These are phyloP conservation scores for Trichosporon coremiiforme DNA, from an alignment of 1,284 basidiomycete species.

Conservation along the genomic window DNA sequence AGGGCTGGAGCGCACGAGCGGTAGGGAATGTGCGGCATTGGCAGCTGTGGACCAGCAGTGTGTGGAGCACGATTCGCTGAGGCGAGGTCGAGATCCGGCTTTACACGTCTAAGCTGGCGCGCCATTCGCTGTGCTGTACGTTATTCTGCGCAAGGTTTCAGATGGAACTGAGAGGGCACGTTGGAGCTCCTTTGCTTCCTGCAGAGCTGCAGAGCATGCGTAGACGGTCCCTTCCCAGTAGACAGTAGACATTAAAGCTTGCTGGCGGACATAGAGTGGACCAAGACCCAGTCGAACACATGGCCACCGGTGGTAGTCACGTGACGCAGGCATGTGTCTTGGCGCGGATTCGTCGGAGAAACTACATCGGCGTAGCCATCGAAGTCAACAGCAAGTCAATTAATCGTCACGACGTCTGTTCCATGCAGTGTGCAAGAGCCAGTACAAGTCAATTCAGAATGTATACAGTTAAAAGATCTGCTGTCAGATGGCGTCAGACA, in stretches of 20 bases:
- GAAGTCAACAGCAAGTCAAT: neutral
- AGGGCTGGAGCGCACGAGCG: neutral
- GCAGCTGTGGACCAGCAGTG: neutral
- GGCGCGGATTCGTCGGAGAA: neutral
- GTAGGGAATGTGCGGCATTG: conserved; percentile 5
- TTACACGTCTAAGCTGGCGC: neutral
- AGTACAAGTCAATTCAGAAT: conserved; percentile 3
- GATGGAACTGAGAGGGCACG: neutral
- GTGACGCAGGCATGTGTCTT: neutral
- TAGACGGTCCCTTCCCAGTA: neutral
- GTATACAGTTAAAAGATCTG: neutral
- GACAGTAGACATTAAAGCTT: neutral
- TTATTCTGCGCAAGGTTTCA: neutral
- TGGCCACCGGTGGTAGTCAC: no score
- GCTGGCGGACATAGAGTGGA: neutral
- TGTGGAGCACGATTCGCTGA: neutral
- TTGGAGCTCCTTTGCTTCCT: neutral
- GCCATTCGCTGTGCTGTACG: neutral
- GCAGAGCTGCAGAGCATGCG: no score
- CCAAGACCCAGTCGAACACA: no score
- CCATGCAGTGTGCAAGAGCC: conserved; percentile 1
- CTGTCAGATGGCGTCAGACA: no score
- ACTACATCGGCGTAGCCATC: conserved; percentile 1
- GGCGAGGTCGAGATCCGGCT: neutral
- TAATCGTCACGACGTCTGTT: neutral